These are phyloP conservation scores for Coemansia erecta DNA, from an alignment of 192 early-diverging fungal species.

Conservation along the genomic window DNA sequence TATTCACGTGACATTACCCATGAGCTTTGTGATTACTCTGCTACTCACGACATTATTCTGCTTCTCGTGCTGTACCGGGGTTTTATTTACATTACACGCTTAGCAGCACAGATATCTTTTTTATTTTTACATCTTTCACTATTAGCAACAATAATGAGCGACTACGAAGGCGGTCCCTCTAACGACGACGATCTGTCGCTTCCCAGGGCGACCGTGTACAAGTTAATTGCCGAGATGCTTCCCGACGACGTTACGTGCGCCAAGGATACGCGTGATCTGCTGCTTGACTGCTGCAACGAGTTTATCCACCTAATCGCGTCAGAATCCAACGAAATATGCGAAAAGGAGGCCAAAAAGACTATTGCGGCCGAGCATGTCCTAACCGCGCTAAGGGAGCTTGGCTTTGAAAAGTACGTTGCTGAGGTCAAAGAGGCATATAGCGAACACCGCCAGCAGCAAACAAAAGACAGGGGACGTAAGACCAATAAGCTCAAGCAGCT, in stretches of 20 bases:
- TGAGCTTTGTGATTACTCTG: neutral
- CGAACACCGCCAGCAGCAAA: conserved; percentile 82
- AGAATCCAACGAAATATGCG: conserved; percentile 94
- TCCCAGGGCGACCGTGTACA: conserved; percentile 91
- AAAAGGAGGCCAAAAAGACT: conserved; percentile 95
- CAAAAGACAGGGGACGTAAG: conserved; percentile 78
- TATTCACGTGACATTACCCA: no score
- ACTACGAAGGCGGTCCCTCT: conserved; percentile 53
- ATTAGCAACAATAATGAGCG: conserved; percentile 52
- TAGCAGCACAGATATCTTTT: neutral
- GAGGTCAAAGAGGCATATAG: conserved; percentile 86
- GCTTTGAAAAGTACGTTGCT: conserved; percentile 86
- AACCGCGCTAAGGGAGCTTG: conserved; percentile 78
- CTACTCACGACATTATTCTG: neutral
- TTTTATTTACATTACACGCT: neutral
- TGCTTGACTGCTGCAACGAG: conserved; percentile 94
- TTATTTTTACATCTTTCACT: neutral
- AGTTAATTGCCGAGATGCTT: conserved; percentile 95
- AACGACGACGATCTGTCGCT: conserved; percentile 87
- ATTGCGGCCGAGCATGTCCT: conserved; percentile 97
- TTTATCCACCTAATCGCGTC: conserved; percentile 95
- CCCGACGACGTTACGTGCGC: conserved; percentile 85
- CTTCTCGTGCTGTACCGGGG: neutral
- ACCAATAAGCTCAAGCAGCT: conserved; percentile 74
- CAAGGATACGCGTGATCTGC: conserved; percentile 93